These are phyloP conservation scores for Trichoderma aggressivum DNA, from an alignment of 2,329 filamentous ascomycete genomes.

Conservation along the genomic window DNA sequence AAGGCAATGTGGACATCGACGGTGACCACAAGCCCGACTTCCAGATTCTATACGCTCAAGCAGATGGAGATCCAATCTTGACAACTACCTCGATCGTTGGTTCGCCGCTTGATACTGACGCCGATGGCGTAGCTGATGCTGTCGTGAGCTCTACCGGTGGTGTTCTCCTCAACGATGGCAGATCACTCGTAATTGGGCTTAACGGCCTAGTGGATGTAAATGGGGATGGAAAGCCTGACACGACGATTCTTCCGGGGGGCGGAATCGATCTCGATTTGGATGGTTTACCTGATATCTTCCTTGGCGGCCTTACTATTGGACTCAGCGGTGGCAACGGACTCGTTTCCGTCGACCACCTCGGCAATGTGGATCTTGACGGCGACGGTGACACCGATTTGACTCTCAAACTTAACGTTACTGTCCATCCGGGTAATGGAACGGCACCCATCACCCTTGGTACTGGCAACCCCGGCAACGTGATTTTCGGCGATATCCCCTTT, in stretches of 20 bases:
- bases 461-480: not conserved
- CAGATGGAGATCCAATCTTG: not conserved
- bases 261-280: not conserved
- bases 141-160: not conserved
- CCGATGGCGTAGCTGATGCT: not conserved
- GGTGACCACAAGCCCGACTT: not conserved
- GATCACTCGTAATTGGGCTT: not conserved
- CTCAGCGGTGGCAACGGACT: not conserved
- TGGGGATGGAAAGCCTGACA: not conserved
- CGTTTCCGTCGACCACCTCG: not conserved
- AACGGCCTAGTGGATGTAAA: not conserved
- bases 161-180: not conserved
- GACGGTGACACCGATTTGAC: not conserved
- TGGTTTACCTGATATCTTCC: not conserved
- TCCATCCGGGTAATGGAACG: not conserved
- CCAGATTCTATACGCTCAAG: not conserved
- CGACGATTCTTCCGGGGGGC: not conserved
- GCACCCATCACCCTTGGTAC: not conserved
- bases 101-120: not conserved
- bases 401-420: not conserved
- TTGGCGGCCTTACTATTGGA: not conserved
- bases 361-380: not conserved
- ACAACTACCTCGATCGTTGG: not conserved
- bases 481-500: not conserved
- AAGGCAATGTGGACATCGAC: not conserved